A percentile compares a stretch with the other conserved stretches of the same genome.
phyloP scores from a whole-genome alignment of 192 early-diverging fungal genomes.

The Helicostylum pulchrum region DNA sequence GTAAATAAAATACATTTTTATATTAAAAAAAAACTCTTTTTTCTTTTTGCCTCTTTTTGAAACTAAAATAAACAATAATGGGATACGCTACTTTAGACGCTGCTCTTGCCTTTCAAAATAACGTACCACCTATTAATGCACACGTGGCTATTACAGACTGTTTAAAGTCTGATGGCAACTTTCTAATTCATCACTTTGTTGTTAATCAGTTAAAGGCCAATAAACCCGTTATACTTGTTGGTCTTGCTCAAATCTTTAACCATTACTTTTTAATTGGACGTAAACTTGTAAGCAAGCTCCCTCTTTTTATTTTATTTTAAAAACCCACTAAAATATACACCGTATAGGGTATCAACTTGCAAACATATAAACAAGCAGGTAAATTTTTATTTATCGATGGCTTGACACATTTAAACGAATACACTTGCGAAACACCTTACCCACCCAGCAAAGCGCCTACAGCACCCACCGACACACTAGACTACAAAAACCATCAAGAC shows the following conservation, averaged over 20 bases:
- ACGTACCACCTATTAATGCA: conserved; percentile 40
- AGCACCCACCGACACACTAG: conserved; percentile 22
- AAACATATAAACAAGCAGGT: conserved; percentile 41
- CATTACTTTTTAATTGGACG: conserved; percentile 57
- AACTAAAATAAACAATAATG: conserved; percentile 24
- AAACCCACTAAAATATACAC: too few species aligned
- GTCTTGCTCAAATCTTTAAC: conserved; percentile 54
- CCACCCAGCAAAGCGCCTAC: conserved; percentile 26
- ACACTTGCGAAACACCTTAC: conserved; percentile 32
- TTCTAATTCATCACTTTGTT: conserved; percentile 61
- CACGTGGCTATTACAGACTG: conserved; percentile 56
- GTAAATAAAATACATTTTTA: background rate
- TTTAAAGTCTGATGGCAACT: conserved; percentile 52
- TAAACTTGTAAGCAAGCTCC: conserved; percentile 49
- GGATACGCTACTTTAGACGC: conserved; percentile 48
- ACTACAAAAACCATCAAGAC: conserved; percentile 23
- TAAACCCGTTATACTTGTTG: conserved; percentile 52
- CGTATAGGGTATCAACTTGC: conserved; percentile 47
- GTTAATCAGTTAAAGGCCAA: conserved; percentile 55
- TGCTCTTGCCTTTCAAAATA: conserved; percentile 42
- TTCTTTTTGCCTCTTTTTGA: background rate
- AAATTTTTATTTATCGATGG: conserved; percentile 55
- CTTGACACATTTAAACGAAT: conserved; percentile 49
- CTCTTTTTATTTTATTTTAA: background rate
- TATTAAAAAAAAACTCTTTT: too few species aligned